These are phyloP conservation scores for Populus nigra DNA, from an alignment of 345 rosid species.

Conservation along the genomic window DNA sequence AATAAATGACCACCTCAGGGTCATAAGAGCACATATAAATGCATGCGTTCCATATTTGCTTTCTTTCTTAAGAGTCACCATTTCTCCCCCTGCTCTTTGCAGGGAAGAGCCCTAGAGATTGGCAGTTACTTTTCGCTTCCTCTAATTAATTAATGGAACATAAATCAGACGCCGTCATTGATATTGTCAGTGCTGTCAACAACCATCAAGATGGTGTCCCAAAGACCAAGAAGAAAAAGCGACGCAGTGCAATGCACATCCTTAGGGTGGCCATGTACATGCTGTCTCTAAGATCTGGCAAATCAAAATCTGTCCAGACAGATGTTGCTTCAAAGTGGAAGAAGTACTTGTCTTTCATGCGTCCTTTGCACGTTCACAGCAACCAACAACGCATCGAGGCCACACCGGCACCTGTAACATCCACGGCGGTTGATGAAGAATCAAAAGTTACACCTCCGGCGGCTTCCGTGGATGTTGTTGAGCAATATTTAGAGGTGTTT, in stretches of 20 bases:
- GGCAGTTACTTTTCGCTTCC: background rate
- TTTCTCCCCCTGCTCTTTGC: conserved; percentile 12
- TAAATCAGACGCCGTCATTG: background rate
- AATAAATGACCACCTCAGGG: background rate
- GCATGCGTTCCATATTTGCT: background rate
- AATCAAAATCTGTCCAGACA: conserved; percentile 27
- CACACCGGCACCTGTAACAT: background rate
- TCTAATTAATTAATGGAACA: conserved; percentile 16
- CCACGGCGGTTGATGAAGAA: background rate
- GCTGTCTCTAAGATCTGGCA: conserved; percentile 35
- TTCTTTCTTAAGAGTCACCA: background rate
- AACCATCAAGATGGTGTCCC: background rate
- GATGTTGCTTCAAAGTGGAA: conserved; percentile 22
- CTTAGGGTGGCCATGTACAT: conserved; percentile 46
- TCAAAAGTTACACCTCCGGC: background rate
- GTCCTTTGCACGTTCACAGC: conserved; percentile 19
- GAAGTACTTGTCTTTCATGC: conserved; percentile 19
- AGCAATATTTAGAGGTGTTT: conserved; percentile 24
- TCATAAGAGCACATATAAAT: background rate
- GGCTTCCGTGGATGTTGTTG: background rate
- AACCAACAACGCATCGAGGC: background rate
- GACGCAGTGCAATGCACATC: conserved; percentile 37
- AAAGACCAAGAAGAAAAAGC: conserved; percentile 31
- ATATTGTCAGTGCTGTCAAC: conserved; percentile 3
- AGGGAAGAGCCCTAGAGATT: conserved; percentile 3